These are phyloP conservation scores for Xylaria venustula DNA, from an alignment of 495 filamentous ascomycete genomes.

Conservation along the genomic window DNA sequence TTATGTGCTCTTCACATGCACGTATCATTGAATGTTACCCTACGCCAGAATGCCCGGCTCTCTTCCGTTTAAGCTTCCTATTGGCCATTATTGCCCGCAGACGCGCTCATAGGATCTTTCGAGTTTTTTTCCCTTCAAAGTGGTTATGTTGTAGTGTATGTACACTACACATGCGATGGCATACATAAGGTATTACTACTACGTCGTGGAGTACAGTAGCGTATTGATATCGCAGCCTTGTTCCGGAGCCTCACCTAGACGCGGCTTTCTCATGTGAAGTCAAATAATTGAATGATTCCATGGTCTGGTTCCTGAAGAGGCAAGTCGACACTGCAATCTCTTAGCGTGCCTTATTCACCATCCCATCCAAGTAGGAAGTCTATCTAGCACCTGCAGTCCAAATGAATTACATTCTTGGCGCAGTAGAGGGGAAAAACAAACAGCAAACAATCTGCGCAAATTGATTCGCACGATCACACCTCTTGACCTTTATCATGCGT, in stretches of 20 bases:
- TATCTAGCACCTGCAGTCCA: slow-evolving; percentile 7
- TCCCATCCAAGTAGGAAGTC: neutral
- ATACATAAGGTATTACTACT: neutral
- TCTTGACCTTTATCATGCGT: neutral
- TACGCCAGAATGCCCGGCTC: neutral
- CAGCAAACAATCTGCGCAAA: neutral
- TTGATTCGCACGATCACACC: neutral
- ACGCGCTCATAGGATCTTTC: neutral
- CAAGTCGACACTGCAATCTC: neutral
- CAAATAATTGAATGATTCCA: neutral
- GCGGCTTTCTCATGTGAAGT: neutral
- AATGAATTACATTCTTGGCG: slow-evolving; percentile 12
- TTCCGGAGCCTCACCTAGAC: neutral
- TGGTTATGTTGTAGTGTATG: neutral
- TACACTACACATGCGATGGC: neutral
- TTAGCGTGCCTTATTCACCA: slow-evolving; percentile 7
- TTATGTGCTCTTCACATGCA: neutral
- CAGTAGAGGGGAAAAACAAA: neutral
- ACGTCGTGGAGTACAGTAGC: slow-evolving; percentile 1
- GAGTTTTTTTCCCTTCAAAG: neutral
- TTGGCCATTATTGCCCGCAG: neutral
- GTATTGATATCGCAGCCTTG: slow-evolving; percentile 5
- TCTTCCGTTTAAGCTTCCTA: neutral
- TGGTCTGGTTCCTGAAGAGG: slow-evolving; percentile 5
- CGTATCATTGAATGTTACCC: neutral